Conservation (phyloP, 192 early-diverging fungal genomes). For the Funneliformis geosporum region DNA sequence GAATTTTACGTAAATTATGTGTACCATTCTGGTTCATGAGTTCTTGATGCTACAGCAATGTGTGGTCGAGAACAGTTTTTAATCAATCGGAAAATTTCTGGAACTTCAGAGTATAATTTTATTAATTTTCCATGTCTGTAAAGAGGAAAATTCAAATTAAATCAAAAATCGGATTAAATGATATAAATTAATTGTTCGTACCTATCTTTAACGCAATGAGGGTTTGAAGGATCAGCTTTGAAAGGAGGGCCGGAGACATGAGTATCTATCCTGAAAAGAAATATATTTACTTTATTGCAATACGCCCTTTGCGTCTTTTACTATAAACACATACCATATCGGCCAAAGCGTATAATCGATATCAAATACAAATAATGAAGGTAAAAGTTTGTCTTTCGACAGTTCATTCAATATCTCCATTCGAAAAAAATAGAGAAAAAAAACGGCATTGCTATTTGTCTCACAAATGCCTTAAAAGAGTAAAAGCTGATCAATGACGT, state of each 20-base stretch:
- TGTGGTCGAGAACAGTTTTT: slow-evolving; percentile 36
- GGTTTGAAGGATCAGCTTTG: neutral
- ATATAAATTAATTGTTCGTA: neutral
- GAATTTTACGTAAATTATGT: neutral
- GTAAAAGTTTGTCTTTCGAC: slow-evolving; percentile 4
- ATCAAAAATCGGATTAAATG: neutral
- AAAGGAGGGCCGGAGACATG: neutral
- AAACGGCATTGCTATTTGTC: too few species aligned
- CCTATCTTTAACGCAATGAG: neutral
- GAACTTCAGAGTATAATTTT: slow-evolving; percentile 36
- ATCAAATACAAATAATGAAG: slow-evolving; percentile 47
- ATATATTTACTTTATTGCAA: neutral
- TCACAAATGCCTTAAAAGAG: too few species aligned
- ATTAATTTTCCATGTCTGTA: slow-evolving; percentile 34
- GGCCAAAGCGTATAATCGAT: slow-evolving; percentile 49
- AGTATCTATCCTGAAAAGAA: slow-evolving; percentile 11
- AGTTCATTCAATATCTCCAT: neutral
- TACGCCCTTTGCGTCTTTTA: too few species aligned
- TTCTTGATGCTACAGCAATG: slow-evolving; percentile 45
- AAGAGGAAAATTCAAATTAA: neutral
- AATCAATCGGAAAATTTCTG: slow-evolving; percentile 37
- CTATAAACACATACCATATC: slow-evolving; percentile 30
- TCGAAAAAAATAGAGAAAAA: too few species aligned
- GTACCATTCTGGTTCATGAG: slow-evolving; percentile 47
- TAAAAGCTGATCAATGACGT: too few species aligned